Evolutionary conservation across 306 rosid genomes (phyloP), one percentile per base, ranked within the genome.

Genomic region (Vigna hirtella): DNA sequence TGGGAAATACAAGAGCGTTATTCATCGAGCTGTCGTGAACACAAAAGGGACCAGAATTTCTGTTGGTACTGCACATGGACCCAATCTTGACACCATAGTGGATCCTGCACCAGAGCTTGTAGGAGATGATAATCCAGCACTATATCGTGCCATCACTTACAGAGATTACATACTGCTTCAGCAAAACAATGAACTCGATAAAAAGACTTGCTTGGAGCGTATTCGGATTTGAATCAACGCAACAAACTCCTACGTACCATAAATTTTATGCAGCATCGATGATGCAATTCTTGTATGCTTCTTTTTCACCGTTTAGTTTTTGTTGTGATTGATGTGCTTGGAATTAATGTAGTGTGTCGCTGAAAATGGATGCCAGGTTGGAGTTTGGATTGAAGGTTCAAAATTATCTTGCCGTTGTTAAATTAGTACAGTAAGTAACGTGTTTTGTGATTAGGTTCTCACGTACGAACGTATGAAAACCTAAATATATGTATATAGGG

Each of bases 1-100:
- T 28, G 93, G 93, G 8, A 82, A 70, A 69, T 87, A 88, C 82
- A 85, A 87, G 89, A 90, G 96, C 57, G 83, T 88, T n/a, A 48
- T 88, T 18, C 96, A 90, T 36, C 80, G 93, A 56, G 96, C 91
- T 3, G 32, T 73, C 6, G 93, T 86, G 53, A 87, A 91, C 47
- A 47, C 70, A 13, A 84, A 77, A 48, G 83, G 57, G 17, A 61
- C 88, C 0, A 85, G 96, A 74, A 82, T 91, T 45, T 85, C 93
- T 0, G 14, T 87, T 17, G 93, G 78, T 12, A 67, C 77, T 17
- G 87, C 89, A 4, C 75, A 87, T 3, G 96, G 96, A 34, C 91
- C 93, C n/a, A 12, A 80, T 4, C 76, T 83, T 18, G 88, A 91
- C 55, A 70, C 80, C 64, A 3, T 66, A 6, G 88, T 89, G 3